Percentiles rank a stretch among this genome's conserved stretches.
Evolutionary conservation across 2,329 filamentous ascomycete genomes (phyloP).

Genomic region (Chaetoscypha palmicola): DNA sequence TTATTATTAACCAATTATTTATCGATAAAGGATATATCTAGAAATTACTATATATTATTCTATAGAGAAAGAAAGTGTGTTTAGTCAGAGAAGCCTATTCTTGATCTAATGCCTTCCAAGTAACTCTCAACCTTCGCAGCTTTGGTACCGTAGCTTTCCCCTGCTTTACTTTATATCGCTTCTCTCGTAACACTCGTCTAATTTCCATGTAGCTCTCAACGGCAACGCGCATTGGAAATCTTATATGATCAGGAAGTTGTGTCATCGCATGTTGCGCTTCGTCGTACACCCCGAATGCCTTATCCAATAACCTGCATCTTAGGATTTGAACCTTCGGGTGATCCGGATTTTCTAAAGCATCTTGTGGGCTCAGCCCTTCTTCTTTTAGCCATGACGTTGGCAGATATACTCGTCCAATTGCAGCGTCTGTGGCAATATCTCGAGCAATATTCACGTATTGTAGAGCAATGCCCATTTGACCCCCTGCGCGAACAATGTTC

Average conservation of each 20-base stretch:
- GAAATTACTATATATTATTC: no score
- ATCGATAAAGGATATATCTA: no score
- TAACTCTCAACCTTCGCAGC: conserved; percentile 45
- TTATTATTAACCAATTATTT: no score
- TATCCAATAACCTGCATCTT: conserved; percentile 47
- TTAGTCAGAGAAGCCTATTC: no score
- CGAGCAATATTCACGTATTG: conserved; percentile 73
- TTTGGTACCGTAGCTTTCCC: conserved; percentile 39
- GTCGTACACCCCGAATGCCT: conserved; percentile 54
- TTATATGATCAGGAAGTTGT: conserved; percentile 50
- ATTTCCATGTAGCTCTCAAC: conserved; percentile 75
- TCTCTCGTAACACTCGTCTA: conserved; percentile 47
- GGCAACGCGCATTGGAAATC: conserved; percentile 59
- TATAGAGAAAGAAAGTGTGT: no score
- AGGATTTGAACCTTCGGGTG: conserved; percentile 42
- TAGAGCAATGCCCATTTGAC: conserved; percentile 64
- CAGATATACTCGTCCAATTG: conserved; percentile 60
- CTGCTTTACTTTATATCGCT: conserved; percentile 37
- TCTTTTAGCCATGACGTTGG: conserved; percentile 57
- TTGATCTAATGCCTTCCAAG: conserved; percentile 52
- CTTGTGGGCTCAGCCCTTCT: conserved; percentile 44
- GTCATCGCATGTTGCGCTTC: conserved; percentile 51
- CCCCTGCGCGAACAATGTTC: conserved; percentile 48
- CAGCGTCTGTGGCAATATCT: conserved; percentile 62
- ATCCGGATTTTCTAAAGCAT: conserved; percentile 46